Percentiles rank a stretch among this genome's conserved stretches.
phyloP scores from a whole-genome alignment of 2,329 filamentous ascomycete species.

The Apiospora arundinis region DNA sequence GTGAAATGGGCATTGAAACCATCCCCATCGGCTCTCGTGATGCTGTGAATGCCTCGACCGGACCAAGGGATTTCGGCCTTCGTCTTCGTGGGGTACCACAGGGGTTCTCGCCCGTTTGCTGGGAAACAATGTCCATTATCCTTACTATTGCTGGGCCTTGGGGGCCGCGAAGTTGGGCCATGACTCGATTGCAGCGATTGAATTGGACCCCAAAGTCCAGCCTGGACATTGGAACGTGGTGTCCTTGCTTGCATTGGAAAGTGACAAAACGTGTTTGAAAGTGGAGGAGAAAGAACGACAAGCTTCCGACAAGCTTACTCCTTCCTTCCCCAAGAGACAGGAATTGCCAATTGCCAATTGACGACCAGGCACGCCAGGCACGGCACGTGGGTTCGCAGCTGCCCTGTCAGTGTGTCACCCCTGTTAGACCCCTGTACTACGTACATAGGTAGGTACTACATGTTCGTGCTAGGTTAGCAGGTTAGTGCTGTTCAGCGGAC shows the following conservation, averaged over 20 bases:
- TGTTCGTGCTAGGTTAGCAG: too few relatives aligned
- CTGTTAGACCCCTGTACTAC: too few relatives aligned
- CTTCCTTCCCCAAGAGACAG: too few relatives aligned
- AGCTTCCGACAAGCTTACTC: constrained; percentile 1
- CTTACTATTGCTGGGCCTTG: background rate
- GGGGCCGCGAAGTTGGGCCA: background rate
- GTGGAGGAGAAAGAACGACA: background rate
- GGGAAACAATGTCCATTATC: background rate
- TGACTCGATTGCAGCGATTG: background rate
- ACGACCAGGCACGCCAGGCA: background rate
- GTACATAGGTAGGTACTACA: too few relatives aligned
- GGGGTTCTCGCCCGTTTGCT: background rate
- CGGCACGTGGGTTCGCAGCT: background rate
- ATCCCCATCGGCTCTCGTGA: background rate
- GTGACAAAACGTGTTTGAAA: background rate
- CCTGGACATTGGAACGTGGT: background rate
- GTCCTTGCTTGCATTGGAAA: too few relatives aligned
- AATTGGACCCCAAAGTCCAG: background rate
- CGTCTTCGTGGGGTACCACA: background rate
- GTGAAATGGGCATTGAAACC: background rate
- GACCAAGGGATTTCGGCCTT: background rate
- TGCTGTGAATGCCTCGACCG: background rate
- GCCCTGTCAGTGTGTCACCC: background rate
- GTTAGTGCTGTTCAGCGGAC: too few relatives aligned
- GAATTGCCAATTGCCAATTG: too few relatives aligned